A percentile compares a stretch with the other conserved stretches of the same genome.
These are phyloP conservation scores for Piper longum DNA, from an alignment of 164 flowering plant genomes.

Conservation along the genomic window DNA sequence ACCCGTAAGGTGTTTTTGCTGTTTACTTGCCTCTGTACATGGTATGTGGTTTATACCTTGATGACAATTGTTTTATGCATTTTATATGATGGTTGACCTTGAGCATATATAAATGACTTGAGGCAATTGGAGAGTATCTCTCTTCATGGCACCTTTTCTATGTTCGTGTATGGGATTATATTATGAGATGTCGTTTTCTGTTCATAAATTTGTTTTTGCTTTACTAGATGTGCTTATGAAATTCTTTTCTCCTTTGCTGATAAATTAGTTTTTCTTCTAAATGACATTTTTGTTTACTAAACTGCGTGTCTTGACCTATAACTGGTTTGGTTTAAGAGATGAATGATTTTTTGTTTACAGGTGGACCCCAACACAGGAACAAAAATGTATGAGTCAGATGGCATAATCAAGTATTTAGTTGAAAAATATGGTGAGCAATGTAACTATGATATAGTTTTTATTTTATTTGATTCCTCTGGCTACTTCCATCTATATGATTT, in stretches of 20 bases:
- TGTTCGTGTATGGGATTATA: too few relatives aligned
- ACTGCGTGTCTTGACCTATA: background rate
- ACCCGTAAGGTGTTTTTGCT: background rate
- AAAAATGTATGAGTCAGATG: constrained; percentile 95
- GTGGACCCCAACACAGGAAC: constrained; percentile 98
- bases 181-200: background rate
- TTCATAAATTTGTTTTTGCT: too few relatives aligned
- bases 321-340: background rate
- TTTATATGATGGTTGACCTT: background rate
- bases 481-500: background rate
- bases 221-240: background rate
- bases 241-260: background rate
- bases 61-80: background rate
- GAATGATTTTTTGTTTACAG: constrained; percentile 22
- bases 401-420: constrained; percentile 79
- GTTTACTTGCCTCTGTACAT: background rate
- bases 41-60: background rate
- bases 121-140: background rate
- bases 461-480: background rate
- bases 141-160: background rate
- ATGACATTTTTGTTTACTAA: too few relatives aligned
- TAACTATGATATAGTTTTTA: background rate
- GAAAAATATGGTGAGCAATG: constrained; percentile 61
- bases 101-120: background rate
- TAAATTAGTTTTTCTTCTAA: too few relatives aligned